Conservation (phyloP, 805 yeast species). For the Lipomyces starkeyi region DNA sequence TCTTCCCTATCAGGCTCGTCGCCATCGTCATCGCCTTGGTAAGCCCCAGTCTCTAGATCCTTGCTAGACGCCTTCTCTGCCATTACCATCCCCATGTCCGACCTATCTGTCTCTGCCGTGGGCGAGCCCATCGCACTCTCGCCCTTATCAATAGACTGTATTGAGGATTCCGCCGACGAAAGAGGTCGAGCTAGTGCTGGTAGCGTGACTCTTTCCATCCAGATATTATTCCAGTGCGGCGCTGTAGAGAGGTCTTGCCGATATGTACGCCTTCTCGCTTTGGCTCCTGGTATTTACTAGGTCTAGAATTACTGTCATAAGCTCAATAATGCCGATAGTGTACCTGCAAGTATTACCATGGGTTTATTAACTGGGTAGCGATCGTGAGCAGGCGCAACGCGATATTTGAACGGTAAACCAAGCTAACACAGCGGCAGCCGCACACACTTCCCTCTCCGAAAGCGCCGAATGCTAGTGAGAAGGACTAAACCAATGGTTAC, state of each 20-base stretch:
- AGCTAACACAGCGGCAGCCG: background rate
- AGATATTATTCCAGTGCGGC: background rate
- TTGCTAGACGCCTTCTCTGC: background rate
- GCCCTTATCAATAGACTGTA: no score
- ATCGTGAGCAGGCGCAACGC: background rate
- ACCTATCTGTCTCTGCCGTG: background rate
- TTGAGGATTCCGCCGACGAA: no score
- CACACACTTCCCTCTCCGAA: background rate
- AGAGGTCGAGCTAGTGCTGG: background rate
- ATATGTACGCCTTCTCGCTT: background rate
- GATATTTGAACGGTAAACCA: background rate
- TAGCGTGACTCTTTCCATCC: background rate
- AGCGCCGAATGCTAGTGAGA: background rate
- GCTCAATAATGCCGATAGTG: background rate
- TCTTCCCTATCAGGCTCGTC: background rate
- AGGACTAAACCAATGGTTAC: no score
- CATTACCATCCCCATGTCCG: background rate
- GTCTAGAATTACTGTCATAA: background rate
- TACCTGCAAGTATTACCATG: background rate
- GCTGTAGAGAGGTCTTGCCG: background rate
- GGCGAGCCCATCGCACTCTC: no score
- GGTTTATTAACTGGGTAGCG: no score
- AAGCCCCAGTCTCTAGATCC: background rate
- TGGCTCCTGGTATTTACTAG: no score
- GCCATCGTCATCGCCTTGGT: background rate